Base-by-base conservation (phyloP, 768 basidiomycete genomes). In the Termitomyces sp. region DNA sequence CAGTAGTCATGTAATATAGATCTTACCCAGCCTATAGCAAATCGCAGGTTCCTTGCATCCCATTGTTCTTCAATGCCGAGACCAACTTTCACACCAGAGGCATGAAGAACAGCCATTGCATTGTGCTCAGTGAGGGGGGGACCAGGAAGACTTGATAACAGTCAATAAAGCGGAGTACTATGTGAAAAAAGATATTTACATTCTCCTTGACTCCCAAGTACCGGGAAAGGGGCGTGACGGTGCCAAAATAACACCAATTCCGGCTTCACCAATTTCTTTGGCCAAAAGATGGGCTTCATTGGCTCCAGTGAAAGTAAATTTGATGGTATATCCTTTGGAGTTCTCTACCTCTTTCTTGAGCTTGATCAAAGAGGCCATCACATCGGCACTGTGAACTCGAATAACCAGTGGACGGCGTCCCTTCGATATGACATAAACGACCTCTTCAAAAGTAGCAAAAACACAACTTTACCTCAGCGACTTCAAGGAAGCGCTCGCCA, bases 1-100 rank as follows among this genome's bases (percentile, higher is more conserved):
- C 47, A 16, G 24, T 28, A 51, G 20, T 18, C 30, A 26, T 46
- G 18, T 11, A 11, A 41, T 55, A 52, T 44, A 49, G 59, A 28
- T 72, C 83, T 64, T 62, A 87, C 89, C 93, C 94, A 95, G 52
- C 82, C 89, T 38, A 84, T 71, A 60, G 95, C 92, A 63, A 93
- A 90, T n/a, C 88, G 82, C 11, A 87, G 77, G 65, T 87, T 92
- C 30, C 90, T 82, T 13, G 88, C 86, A 40, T 79, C 76, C 87
- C 87, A 92, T 33, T 78, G 78, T 61, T 85, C 83, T 43, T 77
- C 70, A 41, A 72, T 70, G n/a, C 87, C 88, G 45, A 92, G 67
- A 6, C 83, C 90, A 26, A 92, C 85, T 6, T 82, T 83, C 16
- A 96, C 89, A 47, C 84, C 85, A 47, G 90, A 80, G 1, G 76